Base-by-base conservation (phyloP, 371 early-diverging fungal species). In the Apophysomyces trapeziformis region DNA sequence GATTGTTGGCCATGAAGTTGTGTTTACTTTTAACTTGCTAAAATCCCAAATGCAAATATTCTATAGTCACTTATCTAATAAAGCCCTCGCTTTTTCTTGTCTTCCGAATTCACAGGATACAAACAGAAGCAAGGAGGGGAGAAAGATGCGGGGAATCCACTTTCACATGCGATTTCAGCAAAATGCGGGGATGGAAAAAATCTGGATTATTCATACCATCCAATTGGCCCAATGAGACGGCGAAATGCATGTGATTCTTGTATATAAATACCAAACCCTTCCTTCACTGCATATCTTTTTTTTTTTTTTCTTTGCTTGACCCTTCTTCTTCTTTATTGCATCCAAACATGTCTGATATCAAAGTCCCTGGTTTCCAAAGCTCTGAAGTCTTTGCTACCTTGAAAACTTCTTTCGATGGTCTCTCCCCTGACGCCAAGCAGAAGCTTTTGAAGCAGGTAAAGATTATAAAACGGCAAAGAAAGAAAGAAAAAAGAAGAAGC, bases 301-400 rank as follows among this genome's bases (percentile, higher is more conserved):
- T 21, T 18, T 50, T 26, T 9, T 35, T 7, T 16, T 5, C 21
- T 37, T 37, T 18, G n/a, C 21, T 39, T 38, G 18, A 14, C 38
- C 41, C 46, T 18, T 36, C 44, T 18, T 36, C 38, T 61, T 16
- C 18, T n/a, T 37, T 54, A 37, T 57, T 50, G 37, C 44, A 57
- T 44, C 18, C 39, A 41, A 63, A 16, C 58, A 68, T 68, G 71
- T 67, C 71, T 38, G 67, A 70, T 57, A 67, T 70, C 46, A 70
- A 67, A 36, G 43, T 59, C 37, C 59, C 64, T 35, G 71, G 71
- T 56, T 70, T 70, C 64, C 41, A 41, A 41, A 67, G 67, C 61
- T 63, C 67, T 54, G 60, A 67, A 11, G 37, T 70, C 41, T 67
- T 70, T 57, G 71, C 63, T 32, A 18, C 59, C 2, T 38, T 70